phyloP scores from a whole-genome alignment of 768 basidiomycete genomes.

The Amanita subjunquillea region DNA sequence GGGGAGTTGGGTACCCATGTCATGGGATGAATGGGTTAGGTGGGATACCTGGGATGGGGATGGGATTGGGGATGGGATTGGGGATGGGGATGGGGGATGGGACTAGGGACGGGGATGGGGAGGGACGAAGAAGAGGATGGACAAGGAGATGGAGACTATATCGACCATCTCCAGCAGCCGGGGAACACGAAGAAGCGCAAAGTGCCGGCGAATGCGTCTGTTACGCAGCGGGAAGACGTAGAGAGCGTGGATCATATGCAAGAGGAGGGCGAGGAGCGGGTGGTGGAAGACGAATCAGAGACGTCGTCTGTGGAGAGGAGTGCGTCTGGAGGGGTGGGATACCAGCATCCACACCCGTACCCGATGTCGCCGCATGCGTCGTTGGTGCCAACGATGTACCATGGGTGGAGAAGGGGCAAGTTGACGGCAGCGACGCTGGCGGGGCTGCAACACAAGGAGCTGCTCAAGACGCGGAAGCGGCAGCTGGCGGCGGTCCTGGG shows the following conservation, averaged over 20 bases:
- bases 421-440: conserved; percentile 53
- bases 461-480: conserved; percentile 55
- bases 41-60: conserved; percentile 4
- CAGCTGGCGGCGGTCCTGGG: conserved; percentile 66
- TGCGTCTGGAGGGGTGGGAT: not conserved
- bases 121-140: conserved; percentile 36
- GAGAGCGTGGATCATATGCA: conserved; percentile 20
- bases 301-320: conserved; percentile 3
- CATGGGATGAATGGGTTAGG: conserved; percentile 2
- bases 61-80: too few species aligned
- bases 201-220: conserved; percentile 60
- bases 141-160: conserved; percentile 49
- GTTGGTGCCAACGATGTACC: conserved; percentile 10
- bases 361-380: conserved; percentile 1
- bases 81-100: too few species aligned
- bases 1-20: conserved; percentile 8
- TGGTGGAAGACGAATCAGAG: conserved; percentile 12
- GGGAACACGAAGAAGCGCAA: conserved; percentile 87
- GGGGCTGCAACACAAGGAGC: conserved; percentile 67
- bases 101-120: not conserved
- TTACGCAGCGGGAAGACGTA: conserved; percentile 35
- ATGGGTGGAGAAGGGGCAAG: conserved; percentile 27
- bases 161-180: conserved; percentile 63
- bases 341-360: not conserved
- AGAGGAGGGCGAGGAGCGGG: conserved; percentile 16